A percentile compares a stretch with the other conserved stretches of the same genome.
These are phyloP conservation scores for Caryopteris hybrid DNA, from an alignment of 305 asterid genomes.

Conservation along the genomic window DNA sequence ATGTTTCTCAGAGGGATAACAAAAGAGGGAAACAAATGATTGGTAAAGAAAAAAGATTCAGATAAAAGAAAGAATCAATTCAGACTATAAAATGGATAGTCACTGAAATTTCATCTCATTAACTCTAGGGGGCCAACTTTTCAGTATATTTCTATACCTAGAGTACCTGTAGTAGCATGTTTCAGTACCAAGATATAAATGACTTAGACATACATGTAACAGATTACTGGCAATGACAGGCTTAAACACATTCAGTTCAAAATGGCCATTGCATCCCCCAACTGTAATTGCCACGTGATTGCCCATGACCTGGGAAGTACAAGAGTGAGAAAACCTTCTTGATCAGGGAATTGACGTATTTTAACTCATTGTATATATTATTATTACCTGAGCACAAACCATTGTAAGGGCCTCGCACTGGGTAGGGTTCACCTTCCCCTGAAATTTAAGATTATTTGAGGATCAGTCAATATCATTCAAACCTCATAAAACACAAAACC, in stretches of 20 bases:
- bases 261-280: constrained; percentile 92
- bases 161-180: neutral
- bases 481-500: neutral
- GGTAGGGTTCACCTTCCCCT: constrained; percentile 92
- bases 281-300: constrained; percentile 85
- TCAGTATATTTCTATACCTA: neutral
- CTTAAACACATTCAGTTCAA: constrained; percentile 89
- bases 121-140: neutral
- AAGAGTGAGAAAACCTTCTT: constrained; percentile 10
- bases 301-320: constrained; percentile 77
- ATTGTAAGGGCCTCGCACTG: constrained; percentile 94
- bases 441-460: constrained; percentile 26
- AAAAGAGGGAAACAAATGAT: neutral
- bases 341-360: neutral
- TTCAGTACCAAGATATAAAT: neutral
- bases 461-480: neutral
- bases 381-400: constrained; percentile 91
- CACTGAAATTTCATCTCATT: neutral
- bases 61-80: neutral
- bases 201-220: constrained; percentile 56
- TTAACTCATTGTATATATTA: neutral
- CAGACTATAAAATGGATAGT: neutral
- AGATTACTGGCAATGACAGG: constrained; percentile 89
- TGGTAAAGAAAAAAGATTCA: neutral
- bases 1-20: neutral